Conservation (phyloP, 1,284 basidiomycete genomes). For the Trametes polyzona region DNA sequence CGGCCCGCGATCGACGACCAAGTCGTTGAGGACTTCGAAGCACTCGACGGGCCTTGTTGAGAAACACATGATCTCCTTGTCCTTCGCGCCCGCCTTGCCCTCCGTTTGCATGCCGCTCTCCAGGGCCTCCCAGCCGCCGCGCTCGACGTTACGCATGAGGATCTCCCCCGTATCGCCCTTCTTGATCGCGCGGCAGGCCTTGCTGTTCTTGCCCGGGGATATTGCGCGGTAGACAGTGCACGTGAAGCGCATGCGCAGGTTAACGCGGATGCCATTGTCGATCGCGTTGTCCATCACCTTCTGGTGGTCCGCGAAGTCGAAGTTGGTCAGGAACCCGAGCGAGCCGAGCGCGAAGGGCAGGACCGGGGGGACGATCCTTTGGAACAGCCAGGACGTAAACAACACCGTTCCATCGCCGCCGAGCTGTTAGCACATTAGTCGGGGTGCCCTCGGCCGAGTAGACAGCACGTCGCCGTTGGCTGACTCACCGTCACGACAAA, state of each 20-base stretch:
- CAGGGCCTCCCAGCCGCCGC: slow-evolving; percentile 92
- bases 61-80: slow-evolving; percentile 98
- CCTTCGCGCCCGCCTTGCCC: slow-evolving; percentile 61
- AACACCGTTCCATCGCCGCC: slow-evolving; percentile 99
- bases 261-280: slow-evolving; percentile 94
- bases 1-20: slow-evolving; percentile 97
- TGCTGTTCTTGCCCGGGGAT: slow-evolving; percentile 63
- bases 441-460: not conserved
- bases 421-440: slow-evolving; percentile 52
- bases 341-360: slow-evolving; percentile 98
- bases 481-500: slow-evolving; percentile 92
- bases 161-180: slow-evolving; percentile 93
- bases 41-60: slow-evolving; percentile 94
- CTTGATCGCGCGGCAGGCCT: slow-evolving; percentile 83
- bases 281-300: slow-evolving; percentile 89
- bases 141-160: slow-evolving; percentile 88
- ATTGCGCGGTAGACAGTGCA: slow-evolving; percentile 97
- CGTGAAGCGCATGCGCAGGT: slow-evolving; percentile 98
- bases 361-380: slow-evolving; percentile 96
- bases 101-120: slow-evolving; percentile 64
- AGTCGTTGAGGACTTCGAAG: slow-evolving; percentile 97
- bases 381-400: slow-evolving; percentile 99
- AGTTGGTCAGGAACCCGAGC: slow-evolving; percentile 97
- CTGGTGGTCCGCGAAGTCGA: slow-evolving; percentile 90
- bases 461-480: not conserved